Evolutionary conservation across 1,139 yeast species (phyloP), one percentile per base, ranked within the genome.

Genomic region (Taiozyma sp.): DNA sequence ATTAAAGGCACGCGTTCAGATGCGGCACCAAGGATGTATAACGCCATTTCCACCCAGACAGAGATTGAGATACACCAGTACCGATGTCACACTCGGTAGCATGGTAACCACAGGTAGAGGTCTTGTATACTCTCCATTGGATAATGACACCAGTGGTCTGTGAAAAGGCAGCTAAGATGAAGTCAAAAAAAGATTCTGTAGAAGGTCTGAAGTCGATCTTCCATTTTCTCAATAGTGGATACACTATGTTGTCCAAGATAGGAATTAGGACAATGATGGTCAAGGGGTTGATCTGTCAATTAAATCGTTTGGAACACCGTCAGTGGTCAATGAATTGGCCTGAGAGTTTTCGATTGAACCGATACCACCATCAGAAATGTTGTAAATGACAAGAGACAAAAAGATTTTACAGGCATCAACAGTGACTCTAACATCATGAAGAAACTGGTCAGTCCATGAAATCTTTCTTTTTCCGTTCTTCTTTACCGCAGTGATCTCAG

Each of bases 141-240:
- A 88, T 76, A 43, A 87, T 83, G 16, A 95, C 93, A 50, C 96
- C 95, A 64, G 85, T 81, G 35, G 82, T 78, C 83, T 87, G 85
- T 42, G 96, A 78, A 43, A 76, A 62, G 7, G 90, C 68, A 49
- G 84, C 90, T 52, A 87, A 74, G 67, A 84, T 68, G 72, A 89
- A 89, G 11, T 97, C 97, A 57, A 75, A 73, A 80, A 63, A 78
- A 75, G 59, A 90, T 89, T 67, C 88, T 81, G 53, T 89, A 76
- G 60, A 88, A 42, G 96, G 82, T 57, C 74, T 81, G 64, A 83
- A 80, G n/a, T 81, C 78, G 43, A 86, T 80, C 61, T 68, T 71
- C 51, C 64, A 66, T 61, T 67, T 75, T 69, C 88, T 76, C 51
- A 83, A 69, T n/a, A 71, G 50, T 51, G 91, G 90, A 62, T 84